A percentile compares a stretch with the other conserved stretches of the same genome.
These are phyloP conservation scores for Fusarium burgessii DNA, from an alignment of 2,329 filamentous ascomycete genomes.

Conservation along the genomic window DNA sequence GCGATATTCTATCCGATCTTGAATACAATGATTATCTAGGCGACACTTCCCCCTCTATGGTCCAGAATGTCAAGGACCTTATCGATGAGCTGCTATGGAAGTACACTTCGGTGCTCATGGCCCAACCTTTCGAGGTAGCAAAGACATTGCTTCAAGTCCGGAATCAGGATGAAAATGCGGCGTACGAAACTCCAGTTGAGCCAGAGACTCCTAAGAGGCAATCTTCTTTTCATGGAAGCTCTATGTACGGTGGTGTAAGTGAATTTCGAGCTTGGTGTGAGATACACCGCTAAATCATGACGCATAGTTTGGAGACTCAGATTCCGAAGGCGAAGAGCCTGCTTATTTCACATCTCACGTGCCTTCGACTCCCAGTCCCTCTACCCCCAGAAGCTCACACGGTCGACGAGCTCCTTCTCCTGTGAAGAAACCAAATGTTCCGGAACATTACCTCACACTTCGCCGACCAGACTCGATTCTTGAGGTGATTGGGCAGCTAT, in stretches of 20 bases:
- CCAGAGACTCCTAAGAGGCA: conserved; percentile 47
- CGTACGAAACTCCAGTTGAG: conserved; percentile 40
- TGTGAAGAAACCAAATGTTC: conserved; percentile 51
- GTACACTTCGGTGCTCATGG: conserved; percentile 88
- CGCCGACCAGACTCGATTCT: conserved; percentile 83
- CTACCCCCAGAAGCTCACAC: conserved; percentile 49
- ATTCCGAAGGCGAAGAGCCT: conserved; percentile 81
- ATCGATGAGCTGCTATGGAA: conserved; percentile 91
- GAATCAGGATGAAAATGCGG: conserved; percentile 63
- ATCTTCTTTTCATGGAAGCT: conserved; percentile 50
- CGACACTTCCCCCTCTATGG: conserved; percentile 78
- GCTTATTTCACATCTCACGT: conserved; percentile 83
- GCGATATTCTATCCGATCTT: conserved; percentile 88
- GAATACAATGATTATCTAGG: conserved; percentile 91
- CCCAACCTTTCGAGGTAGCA: conserved; percentile 96
- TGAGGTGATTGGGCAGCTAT: conserved; percentile 88
- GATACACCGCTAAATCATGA: conserved; percentile 42
- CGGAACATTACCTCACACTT: conserved; percentile 74
- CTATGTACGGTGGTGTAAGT: conserved; percentile 54
- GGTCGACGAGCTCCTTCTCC: conserved; percentile 51
- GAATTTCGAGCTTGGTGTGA: conserved; percentile 1
- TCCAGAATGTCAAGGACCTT: conserved; percentile 80
- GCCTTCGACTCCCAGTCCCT: conserved; percentile 66
- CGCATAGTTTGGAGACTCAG: conserved; percentile 63
- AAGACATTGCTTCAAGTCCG: conserved; percentile 91